Evolutionary conservation across 2,329 filamentous ascomycete genomes (phyloP).

Genomic region (Emmonsiellopsis sp.): DNA sequence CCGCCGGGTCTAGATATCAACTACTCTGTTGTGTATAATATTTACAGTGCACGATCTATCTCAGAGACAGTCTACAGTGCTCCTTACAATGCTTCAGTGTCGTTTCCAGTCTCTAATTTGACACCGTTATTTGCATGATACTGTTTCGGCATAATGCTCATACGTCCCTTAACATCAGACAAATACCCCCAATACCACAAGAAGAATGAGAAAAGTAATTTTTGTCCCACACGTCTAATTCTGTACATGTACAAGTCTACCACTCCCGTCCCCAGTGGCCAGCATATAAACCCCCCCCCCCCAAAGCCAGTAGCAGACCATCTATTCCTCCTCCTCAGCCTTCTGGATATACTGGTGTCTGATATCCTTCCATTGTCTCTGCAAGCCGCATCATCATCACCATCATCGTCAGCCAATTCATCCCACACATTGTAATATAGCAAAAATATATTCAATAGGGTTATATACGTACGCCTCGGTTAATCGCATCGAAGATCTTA

Average conservation of each 20-base stretch:
- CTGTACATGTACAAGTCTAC: not conserved
- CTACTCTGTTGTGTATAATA: too few species aligned
- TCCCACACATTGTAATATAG: slow-evolving; percentile 1
- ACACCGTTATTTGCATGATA: too few species aligned
- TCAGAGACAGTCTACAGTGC: too few species aligned
- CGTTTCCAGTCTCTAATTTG: too few species aligned
- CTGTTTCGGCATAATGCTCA: too few species aligned
- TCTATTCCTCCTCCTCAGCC: slow-evolving; percentile 49
- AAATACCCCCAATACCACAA: not conserved
- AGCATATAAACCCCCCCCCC: not conserved
- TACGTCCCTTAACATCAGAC: not conserved
- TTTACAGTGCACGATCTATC: too few species aligned
- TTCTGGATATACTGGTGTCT: slow-evolving; percentile 74
- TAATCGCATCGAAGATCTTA: slow-evolving; percentile 80
- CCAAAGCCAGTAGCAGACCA: slow-evolving; percentile 9
- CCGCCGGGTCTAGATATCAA: too few species aligned
- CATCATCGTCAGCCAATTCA: not conserved
- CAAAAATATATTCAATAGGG: not conserved
- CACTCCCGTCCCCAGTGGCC: not conserved
- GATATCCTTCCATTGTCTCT: slow-evolving; percentile 99
- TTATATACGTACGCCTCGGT: slow-evolving; percentile 68
- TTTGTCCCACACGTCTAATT: slow-evolving; percentile 1
- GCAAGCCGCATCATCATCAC: slow-evolving; percentile 14
- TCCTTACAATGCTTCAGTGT: too few species aligned
- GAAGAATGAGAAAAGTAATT: not conserved